Conservation (phyloP, 1,284 basidiomycete species). For the Moniliophthora roreri region DNA sequence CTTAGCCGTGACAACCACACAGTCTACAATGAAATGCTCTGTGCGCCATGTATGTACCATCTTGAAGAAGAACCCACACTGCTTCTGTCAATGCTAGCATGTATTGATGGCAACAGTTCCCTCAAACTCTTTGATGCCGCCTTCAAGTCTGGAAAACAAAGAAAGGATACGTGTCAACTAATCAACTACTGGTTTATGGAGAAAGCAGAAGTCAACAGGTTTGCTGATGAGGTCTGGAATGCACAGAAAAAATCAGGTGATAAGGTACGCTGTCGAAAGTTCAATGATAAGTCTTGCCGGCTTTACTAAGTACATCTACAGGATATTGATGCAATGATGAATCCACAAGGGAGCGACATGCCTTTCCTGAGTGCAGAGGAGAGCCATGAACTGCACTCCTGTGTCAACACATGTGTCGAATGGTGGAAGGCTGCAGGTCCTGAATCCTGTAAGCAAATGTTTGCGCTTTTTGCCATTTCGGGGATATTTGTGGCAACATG, state of each 20-base stretch:
- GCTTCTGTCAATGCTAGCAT: constrained; percentile 22
- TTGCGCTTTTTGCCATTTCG: constrained; percentile 8
- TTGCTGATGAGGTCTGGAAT: constrained; percentile 28
- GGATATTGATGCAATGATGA: too few species aligned
- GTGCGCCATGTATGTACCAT: not conserved
- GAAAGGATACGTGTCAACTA: constrained; percentile 8
- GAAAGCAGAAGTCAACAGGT: constrained; percentile 25
- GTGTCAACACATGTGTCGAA: constrained; percentile 23
- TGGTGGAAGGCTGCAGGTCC: constrained; percentile 33
- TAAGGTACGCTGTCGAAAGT: not conserved
- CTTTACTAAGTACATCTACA: too few species aligned
- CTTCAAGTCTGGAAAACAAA: constrained; percentile 20
- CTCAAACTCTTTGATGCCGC: constrained; percentile 27
- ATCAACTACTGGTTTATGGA: constrained; percentile 18
- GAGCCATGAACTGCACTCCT: constrained; percentile 6
- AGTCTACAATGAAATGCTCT: too few species aligned
- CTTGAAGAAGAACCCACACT: not conserved
- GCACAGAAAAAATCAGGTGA: not conserved
- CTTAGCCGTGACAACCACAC: too few species aligned
- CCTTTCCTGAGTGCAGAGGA: constrained; percentile 14
- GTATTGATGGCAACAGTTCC: too few species aligned
- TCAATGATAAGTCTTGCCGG: too few species aligned
- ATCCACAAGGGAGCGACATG: constrained; percentile 2
- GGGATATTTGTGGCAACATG: constrained; percentile 34
- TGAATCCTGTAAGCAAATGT: constrained; percentile 18